A percentile compares a stretch with the other conserved stretches of the same genome.
Evolutionary conservation across 352 stramenopile species (phyloP).

Genomic region (Pythium myriotylum): DNA sequence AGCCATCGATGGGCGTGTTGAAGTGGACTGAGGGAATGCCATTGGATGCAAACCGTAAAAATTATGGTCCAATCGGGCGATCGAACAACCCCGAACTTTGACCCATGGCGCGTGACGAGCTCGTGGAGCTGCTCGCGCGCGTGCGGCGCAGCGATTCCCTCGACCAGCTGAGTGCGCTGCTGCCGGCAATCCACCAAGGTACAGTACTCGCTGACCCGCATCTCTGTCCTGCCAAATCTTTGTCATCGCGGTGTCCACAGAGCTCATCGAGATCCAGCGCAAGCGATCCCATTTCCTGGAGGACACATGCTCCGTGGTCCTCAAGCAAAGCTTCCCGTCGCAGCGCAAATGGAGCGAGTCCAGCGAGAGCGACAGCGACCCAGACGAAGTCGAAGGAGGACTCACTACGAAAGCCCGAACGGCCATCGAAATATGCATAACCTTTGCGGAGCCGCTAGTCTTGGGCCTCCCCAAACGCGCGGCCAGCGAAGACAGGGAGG

Average conservation of each 20-base stretch:
- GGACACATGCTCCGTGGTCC: conserved; percentile 54
- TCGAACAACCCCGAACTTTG: background rate
- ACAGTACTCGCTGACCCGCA: background rate
- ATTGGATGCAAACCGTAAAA: conserved; percentile 5
- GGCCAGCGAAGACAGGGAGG: conserved; percentile 15
- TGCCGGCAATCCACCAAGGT: conserved; percentile 39
- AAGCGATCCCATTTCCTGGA: conserved; percentile 76
- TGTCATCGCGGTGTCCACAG: conserved; percentile 18
- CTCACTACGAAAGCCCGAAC: too few species aligned
- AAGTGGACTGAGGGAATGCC: conserved; percentile 6
- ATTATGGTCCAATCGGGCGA: conserved; percentile 9
- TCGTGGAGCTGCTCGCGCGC: conserved; percentile 44
- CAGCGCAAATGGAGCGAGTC: conserved; percentile 8
- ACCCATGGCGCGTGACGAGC: conserved; percentile 52
- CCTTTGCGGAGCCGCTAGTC: conserved; percentile 32
- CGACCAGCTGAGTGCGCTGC: conserved; percentile 19
- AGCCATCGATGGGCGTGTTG: too few species aligned
- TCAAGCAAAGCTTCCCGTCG: conserved; percentile 28
- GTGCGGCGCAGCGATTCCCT: conserved; percentile 31
- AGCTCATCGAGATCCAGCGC: conserved; percentile 50
- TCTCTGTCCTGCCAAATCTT: background rate
- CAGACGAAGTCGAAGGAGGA: background rate
- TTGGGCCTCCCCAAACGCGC: background rate
- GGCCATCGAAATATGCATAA: conserved; percentile 20
- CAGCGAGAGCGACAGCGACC: conserved; percentile 11